Conservation (phyloP, 352 stramenopile species). For the Pythium volutum region DNA sequence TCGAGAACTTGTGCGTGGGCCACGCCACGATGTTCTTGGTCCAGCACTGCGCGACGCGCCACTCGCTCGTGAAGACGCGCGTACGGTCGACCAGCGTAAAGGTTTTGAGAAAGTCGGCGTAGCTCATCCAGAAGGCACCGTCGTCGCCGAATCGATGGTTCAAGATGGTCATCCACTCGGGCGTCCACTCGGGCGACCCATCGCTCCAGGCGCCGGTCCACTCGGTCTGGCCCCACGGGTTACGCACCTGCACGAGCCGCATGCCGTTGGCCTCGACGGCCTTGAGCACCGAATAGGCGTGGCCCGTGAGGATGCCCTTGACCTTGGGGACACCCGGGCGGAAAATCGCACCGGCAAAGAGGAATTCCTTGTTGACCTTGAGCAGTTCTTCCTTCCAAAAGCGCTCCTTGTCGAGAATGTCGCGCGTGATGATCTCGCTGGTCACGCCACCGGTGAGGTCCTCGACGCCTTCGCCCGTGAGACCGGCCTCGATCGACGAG, state of each 20-base stretch:
- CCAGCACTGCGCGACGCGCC: conserved; percentile 37
- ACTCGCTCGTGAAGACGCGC: conserved; percentile 36
- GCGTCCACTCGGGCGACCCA: conserved; percentile 47
- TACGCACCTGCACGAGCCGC: conserved; percentile 36
- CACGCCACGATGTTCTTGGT: conserved; percentile 30
- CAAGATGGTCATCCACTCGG: conserved; percentile 39
- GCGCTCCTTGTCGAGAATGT: background rate
- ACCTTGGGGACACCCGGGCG: conserved; percentile 13
- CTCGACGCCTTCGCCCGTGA: conserved; percentile 43
- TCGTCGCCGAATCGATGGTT: conserved; percentile 47
- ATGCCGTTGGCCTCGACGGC: conserved; percentile 38
- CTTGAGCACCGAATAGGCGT: conserved; percentile 58
- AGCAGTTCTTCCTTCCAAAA: conserved; percentile 38
- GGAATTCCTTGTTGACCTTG: conserved; percentile 38
- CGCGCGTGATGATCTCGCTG: conserved; percentile 17
- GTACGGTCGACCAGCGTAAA: conserved; percentile 40
- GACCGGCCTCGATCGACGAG: conserved; percentile 52
- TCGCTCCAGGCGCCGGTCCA: conserved; percentile 51
- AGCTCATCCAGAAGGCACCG: conserved; percentile 64
- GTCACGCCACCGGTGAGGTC: conserved; percentile 44
- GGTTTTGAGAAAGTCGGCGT: conserved; percentile 36
- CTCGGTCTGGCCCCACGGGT: conserved; percentile 57
- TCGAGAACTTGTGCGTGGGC: conserved; percentile 33
- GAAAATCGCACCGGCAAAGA: conserved; percentile 35
- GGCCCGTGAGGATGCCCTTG: conserved; percentile 40